Conservation (phyloP, 305 asterid species). For the Nicotiana rustica region DNA sequence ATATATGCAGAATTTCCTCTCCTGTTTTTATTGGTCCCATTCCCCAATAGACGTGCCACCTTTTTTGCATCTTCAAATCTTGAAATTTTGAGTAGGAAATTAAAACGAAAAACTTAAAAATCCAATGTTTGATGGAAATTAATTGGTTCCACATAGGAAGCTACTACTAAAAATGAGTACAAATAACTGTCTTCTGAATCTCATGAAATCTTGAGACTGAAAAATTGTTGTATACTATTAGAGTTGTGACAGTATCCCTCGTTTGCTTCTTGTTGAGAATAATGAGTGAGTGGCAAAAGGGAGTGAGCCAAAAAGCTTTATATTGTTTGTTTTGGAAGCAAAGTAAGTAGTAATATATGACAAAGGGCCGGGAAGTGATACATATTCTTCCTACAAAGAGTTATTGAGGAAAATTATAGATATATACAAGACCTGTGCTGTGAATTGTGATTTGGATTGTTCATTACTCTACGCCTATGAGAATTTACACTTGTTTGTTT, state of each 20-base stretch:
- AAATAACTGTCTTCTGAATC: not conserved
- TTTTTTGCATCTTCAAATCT: not conserved
- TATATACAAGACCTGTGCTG: not conserved
- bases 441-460: not conserved
- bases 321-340: constrained; percentile 31
- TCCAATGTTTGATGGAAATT: not conserved
- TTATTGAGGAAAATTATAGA: not conserved
- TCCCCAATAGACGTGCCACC: not conserved
- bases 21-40: not conserved
- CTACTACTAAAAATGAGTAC: not conserved
- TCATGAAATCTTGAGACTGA: not conserved
- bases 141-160: not conserved
- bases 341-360: not conserved
- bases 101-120: not conserved
- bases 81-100: not conserved
- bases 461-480: constrained; percentile 1
- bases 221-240: too few species aligned
- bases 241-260: constrained; percentile 1
- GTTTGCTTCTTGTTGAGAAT: constrained; percentile 25
- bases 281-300: not conserved
- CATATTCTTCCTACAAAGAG: not conserved
- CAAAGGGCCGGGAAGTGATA: not conserved
- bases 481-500: not conserved
- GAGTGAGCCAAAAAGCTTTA: not conserved
- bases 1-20: not conserved